phyloP scores from a whole-genome alignment of 208 protist genomes.

The Acanthamoeba comandoni region DNA sequence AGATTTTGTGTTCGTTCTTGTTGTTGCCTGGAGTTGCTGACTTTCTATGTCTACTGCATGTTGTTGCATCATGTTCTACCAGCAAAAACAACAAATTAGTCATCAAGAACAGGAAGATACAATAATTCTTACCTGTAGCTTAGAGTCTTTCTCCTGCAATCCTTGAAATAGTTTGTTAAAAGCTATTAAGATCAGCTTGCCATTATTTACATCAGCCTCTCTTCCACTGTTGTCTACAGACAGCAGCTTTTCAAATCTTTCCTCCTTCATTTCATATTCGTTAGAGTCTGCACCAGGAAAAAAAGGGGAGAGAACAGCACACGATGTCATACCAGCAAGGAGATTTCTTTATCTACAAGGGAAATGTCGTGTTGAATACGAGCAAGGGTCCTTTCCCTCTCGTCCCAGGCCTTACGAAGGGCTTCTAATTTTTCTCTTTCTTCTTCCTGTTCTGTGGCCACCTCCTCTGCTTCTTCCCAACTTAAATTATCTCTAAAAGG shows the following conservation, averaged over 20 bases:
- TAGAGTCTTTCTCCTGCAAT: not conserved
- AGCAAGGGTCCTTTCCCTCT: slow-evolving; percentile 4
- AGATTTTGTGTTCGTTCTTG: not conserved
- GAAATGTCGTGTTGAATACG: no score
- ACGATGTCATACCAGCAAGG: no score
- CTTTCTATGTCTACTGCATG: not conserved
- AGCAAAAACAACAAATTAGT: not conserved
- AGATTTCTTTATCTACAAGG: no score
- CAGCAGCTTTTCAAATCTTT: slow-evolving; percentile 25
- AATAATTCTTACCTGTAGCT: not conserved
- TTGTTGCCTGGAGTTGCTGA: not conserved
- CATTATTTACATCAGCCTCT: not conserved
- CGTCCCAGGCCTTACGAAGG: slow-evolving; percentile 16
- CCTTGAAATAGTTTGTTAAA: slow-evolving; percentile 5
- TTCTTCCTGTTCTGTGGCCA: slow-evolving; percentile 19
- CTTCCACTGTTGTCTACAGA: not conserved
- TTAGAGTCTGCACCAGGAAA: no score
- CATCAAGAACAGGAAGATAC: not conserved
- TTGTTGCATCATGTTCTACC: not conserved
- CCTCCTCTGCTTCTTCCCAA: slow-evolving; percentile 30
- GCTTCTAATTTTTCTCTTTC: not conserved
- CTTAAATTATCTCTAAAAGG: slow-evolving; percentile 24
- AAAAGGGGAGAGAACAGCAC: no score
- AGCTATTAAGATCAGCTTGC: not conserved
- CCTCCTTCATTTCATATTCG: not conserved